Evolutionary conservation across 2,329 filamentous ascomycete species (phyloP), one percentile per base, ranked within the genome.

Genomic region (Alternaria alternata): DNA sequence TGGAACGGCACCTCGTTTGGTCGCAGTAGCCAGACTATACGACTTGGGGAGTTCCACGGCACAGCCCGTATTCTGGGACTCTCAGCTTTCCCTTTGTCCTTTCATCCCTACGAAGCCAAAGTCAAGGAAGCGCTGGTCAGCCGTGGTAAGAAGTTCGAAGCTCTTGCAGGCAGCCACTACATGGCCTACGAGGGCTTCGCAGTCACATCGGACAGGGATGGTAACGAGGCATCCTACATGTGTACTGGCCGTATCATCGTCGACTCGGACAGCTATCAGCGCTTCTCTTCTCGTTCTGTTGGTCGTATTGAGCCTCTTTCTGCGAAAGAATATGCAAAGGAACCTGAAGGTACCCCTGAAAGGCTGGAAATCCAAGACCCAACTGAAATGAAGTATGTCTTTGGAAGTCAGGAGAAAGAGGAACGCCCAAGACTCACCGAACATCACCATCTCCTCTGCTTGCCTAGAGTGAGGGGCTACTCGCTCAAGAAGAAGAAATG

Each of bases 161-260:
- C 86, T 2, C 83, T 96, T 32, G 86, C 88, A 61, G 92, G 93
- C 9, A 89, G 92, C 73, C 88, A 94, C 69, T 96, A 94, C 80
- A 73, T 87, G 87, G 81, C 94, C 92, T 83, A 82, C 91, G 76
- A 94, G 91, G 78, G 89, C 93, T 78, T 77, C 54, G 82, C 84
- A 1, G 64, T 84, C 0, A 70, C 76, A 1, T 73, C 66, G 61
- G 66, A 73, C 36, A 64, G 61, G 36, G 67, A 70, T 36, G 63
- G 66, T 12, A 65, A 69, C 5, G 62, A 71, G 34, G 52, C 60
- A 11, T 54, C 51, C 3, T 66, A 47, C 65, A 92, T 92, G 72
- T 89, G 95, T 74, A 90, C 92, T 65, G 91, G 92, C 24, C 88
- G 93, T 34, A 85, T 96, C 67, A 96, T 96, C 91, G 84, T 96